phyloP scores from a whole-genome alignment of 768 basidiomycete species.

The Lactarius deliciosus region DNA sequence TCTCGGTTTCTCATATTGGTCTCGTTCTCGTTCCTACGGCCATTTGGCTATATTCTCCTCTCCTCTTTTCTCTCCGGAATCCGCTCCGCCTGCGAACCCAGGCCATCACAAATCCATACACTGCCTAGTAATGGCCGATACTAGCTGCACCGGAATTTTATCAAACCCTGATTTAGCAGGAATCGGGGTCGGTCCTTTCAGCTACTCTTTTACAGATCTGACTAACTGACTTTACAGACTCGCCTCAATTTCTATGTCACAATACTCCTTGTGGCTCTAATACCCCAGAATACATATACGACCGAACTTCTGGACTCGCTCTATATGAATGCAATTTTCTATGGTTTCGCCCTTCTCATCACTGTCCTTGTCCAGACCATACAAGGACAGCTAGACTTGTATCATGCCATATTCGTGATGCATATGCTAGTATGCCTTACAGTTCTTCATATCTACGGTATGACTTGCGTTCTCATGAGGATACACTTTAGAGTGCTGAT shows the following conservation, averaged over 20 bases:
- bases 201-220: background rate
- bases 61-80: background rate
- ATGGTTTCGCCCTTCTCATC: background rate
- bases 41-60: background rate
- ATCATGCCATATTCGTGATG: conserved; percentile 6
- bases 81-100: background rate
- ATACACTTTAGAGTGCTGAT: background rate
- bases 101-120: background rate
- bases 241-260: conserved; percentile 5
- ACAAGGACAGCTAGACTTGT: conserved; percentile 2
- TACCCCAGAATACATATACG: background rate
- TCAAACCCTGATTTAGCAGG: conserved; percentile 1
- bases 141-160: background rate
- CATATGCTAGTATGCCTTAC: background rate
- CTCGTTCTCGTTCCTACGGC: background rate
- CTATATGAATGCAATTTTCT: background rate
- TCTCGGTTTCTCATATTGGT: background rate
- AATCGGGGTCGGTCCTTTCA: background rate
- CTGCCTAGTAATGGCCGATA: background rate
- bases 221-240: background rate
- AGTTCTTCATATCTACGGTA: background rate
- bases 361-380: conserved; percentile 1
- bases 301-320: background rate
- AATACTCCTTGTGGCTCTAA: background rate
- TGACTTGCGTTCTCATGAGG: background rate